A percentile compares a stretch with the other conserved stretches of the same genome.
These are phyloP conservation scores for Cutaneotrichosporon cutaneum DNA, from an alignment of 1,284 basidiomycete species.

Conservation along the genomic window DNA sequence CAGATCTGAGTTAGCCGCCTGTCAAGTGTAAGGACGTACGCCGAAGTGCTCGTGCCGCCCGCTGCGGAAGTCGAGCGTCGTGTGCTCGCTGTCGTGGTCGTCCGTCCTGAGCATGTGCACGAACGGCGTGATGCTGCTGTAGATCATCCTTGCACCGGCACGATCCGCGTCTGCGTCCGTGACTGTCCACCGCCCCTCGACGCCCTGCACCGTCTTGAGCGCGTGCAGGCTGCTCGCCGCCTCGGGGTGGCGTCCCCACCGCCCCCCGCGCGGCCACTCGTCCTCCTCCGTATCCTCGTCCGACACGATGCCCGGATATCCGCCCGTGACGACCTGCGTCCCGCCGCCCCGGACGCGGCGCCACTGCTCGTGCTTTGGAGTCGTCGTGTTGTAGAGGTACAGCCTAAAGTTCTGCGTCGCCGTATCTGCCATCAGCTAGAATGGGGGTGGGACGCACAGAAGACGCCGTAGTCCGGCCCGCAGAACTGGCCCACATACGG, in stretches of 20 bases:
- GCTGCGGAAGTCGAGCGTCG: constrained; percentile 65
- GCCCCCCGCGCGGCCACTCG: constrained; percentile 46
- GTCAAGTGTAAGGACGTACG: too few relatives aligned
- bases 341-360: constrained; percentile 6
- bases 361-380: constrained; percentile 11
- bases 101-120: constrained; percentile 82
- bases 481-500: constrained; percentile 92
- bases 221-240: constrained; percentile 63
- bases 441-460: constrained; percentile 35
- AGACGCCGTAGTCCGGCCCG: constrained; percentile 42
- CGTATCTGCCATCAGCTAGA: constrained; percentile 48
- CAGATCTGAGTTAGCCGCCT: too few relatives aligned
- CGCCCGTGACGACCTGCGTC: constrained; percentile 14
- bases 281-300: constrained; percentile 28
- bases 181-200: constrained; percentile 80
- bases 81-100: constrained; percentile 68
- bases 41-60: constrained; percentile 59
- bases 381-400: constrained; percentile 75
- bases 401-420: constrained; percentile 71
- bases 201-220: constrained; percentile 74
- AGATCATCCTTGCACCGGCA: constrained; percentile 91
- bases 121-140: constrained; percentile 77
- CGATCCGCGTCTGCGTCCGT: constrained; percentile 92
- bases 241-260: constrained; percentile 17
- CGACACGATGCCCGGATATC: background rate